These are phyloP conservation scores for Pterulicium gracile DNA, from an alignment of 1,284 basidiomycete genomes.

Conservation along the genomic window DNA sequence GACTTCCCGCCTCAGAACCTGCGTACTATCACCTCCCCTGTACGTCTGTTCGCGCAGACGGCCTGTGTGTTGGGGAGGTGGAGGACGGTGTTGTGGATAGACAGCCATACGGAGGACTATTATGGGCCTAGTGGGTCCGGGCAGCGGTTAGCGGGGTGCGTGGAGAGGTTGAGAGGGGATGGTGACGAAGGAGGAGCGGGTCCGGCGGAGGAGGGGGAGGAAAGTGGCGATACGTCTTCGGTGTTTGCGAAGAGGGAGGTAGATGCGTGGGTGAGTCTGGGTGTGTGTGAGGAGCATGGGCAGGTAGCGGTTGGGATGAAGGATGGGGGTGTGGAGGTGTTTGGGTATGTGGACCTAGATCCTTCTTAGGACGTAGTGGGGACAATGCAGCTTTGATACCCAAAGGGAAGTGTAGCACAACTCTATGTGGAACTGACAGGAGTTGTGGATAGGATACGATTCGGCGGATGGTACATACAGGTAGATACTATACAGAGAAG, in stretches of 20 bases:
- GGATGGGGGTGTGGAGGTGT: slow-evolving; percentile 38
- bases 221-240: slow-evolving; percentile 19
- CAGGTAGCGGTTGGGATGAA: slow-evolving; percentile 41
- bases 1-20: slow-evolving; percentile 24
- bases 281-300: slow-evolving; percentile 50
- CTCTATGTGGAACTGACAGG: too few relatives aligned
- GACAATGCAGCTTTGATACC: too few relatives aligned
- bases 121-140: slow-evolving; percentile 35
- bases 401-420: too few relatives aligned
- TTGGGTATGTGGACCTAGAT: too few relatives aligned
- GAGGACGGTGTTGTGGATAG: slow-evolving; percentile 55
- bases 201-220: slow-evolving; percentile 14
- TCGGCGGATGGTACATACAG: too few relatives aligned
- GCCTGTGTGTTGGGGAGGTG: slow-evolving; percentile 43
- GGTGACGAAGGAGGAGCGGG: slow-evolving; percentile 11
- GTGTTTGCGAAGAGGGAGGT: slow-evolving; percentile 33
- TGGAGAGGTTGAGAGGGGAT: slow-evolving; percentile 15
- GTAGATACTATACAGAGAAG: too few relatives aligned
- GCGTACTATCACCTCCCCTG: slow-evolving; percentile 42
- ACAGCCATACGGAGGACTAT: slow-evolving; percentile 44
- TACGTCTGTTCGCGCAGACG: slow-evolving; percentile 45
- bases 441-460: too few relatives aligned
- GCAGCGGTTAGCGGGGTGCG: slow-evolving; percentile 42
- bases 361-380: too few relatives aligned
- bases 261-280: slow-evolving; percentile 42